phyloP scores from a whole-genome alignment of 2,329 filamentous ascomycete species.

The Teratosphaeria pseudoeucalypti region DNA sequence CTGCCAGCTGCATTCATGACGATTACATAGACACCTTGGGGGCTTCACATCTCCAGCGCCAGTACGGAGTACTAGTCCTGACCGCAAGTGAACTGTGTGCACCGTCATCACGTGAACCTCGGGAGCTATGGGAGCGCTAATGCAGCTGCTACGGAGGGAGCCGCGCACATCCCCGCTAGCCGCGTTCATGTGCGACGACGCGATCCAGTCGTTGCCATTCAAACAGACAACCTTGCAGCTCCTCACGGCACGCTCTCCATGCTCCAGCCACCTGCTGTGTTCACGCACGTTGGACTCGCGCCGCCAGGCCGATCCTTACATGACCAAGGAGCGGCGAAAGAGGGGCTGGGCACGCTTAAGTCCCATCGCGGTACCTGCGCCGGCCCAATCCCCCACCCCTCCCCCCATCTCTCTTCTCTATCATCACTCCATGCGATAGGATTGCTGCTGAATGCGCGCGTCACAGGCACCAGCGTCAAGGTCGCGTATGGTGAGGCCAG shows the following conservation, averaged over 20 bases:
- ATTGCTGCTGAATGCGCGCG: not conserved
- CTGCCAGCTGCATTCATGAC: no score
- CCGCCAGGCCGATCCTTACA: not conserved
- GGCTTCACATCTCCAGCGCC: no score
- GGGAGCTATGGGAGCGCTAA: not conserved
- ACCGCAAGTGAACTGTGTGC: no score
- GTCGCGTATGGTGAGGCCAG: slow-evolving; percentile 6
- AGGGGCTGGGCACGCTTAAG: not conserved
- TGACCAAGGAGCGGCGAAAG: not conserved
- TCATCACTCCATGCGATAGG: not conserved
- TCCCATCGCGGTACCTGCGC: slow-evolving; percentile 2
- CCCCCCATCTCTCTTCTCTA: not conserved
- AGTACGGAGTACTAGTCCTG: no score
- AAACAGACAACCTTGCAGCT: not conserved
- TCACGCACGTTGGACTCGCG: not conserved
- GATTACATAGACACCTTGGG: no score
- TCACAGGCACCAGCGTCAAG: slow-evolving; percentile 12
- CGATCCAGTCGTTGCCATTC: not conserved
- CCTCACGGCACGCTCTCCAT: not conserved
- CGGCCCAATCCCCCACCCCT: not conserved
- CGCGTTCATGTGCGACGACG: not conserved
- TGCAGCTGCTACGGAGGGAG: not conserved
- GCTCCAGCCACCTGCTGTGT: not conserved
- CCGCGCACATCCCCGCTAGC: not conserved
- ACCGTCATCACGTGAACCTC: not conserved